Percentiles rank a stretch among this genome's conserved stretches.
These are phyloP conservation scores for Kodamaea anthophila DNA, from an alignment of 1,139 yeast genomes.

Conservation along the genomic window DNA sequence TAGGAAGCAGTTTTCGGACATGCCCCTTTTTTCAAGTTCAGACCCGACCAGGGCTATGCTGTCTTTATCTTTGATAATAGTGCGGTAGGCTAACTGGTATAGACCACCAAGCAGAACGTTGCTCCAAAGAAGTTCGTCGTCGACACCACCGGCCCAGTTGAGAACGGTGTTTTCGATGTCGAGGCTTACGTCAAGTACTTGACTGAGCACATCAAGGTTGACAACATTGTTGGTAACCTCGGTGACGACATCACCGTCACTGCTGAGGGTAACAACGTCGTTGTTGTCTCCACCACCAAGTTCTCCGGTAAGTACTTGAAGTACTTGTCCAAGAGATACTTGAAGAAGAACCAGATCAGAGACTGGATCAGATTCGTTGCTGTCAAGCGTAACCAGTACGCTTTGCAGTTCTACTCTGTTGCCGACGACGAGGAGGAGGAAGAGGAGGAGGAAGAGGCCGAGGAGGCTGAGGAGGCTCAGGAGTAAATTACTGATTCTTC, in stretches of 20 bases:
- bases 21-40: constrained; percentile 11
- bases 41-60: constrained; percentile 52
- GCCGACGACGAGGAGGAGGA: constrained; percentile 94
- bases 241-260: constrained; percentile 91
- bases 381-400: constrained; percentile 92
- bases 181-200: constrained; percentile 97
- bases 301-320: constrained; percentile 99
- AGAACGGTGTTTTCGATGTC: constrained; percentile 96
- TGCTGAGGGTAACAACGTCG: constrained; percentile 78
- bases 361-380: constrained; percentile 99
- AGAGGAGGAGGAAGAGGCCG: constrained; percentile 40
- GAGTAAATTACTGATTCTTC: background rate
- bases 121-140: constrained; percentile 88
- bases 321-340: constrained; percentile 99
- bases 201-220: constrained; percentile 98
- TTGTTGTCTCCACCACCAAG: constrained; percentile 86
- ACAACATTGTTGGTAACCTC: constrained; percentile 92
- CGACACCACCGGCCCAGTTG: constrained; percentile 96
- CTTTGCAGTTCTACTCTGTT: constrained; percentile 98
- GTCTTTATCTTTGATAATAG: constrained; percentile 44
- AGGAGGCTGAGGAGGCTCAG: constrained; percentile 2
- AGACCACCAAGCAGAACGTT: constrained; percentile 77
- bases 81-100: constrained; percentile 57
- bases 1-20: constrained; percentile 6
- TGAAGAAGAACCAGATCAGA: constrained; percentile 99